Evolutionary conservation across 176 grass and related monocot species (phyloP), one percentile per base, ranked within the genome.

Genomic region (Alopecurus myosuroides): DNA sequence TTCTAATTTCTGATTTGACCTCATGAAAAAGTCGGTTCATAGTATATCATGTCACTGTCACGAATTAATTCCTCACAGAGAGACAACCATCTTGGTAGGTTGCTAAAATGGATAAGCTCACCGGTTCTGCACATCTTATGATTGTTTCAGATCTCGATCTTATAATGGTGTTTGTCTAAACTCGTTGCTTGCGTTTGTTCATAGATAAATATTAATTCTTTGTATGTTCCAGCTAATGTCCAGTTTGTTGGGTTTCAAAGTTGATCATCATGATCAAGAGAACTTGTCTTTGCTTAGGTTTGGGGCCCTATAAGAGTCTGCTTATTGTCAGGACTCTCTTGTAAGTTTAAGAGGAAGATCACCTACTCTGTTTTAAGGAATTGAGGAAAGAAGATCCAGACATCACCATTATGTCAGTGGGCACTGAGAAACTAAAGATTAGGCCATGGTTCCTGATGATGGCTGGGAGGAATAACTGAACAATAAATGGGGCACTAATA

Each of bases 131-230:
- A 3, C 89, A n/a, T n/a, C n/a, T n/a, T n/a, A n/a, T n/a, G n/a
- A n/a, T n/a, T n/a, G n/a, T n/a, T n/a, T n/a, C n/a, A 35, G 96
- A 98, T 74, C 96, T 98, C 48, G 96, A 98, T 58, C 89, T 95
- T 80, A 95, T 93, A 29, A 95, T 98, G 96, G 96, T 98, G 34
- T 25, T 42, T 77, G 49, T 48, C 50, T 55, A 61, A 68, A 28
- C 15, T 37, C 9, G 4, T 53, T 7, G 19, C n/a, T 70, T 79
- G 20, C 1, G 29, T 74, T 22, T 62, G 30, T 65, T 52, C 40
- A 85, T 9, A 42, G 37, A 70, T 26, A 26, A 42, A 15, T 70
- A 1, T 26, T n/a, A 42, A 15, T n/a, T n/a, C 70, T 86, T 41
- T 37, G 40, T 81, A 23, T 42, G 15, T 22, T n/a, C 35, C 36